These are phyloP conservation scores for Luffa aegyptiaca DNA, from an alignment of 306 rosid species.

Conservation along the genomic window DNA sequence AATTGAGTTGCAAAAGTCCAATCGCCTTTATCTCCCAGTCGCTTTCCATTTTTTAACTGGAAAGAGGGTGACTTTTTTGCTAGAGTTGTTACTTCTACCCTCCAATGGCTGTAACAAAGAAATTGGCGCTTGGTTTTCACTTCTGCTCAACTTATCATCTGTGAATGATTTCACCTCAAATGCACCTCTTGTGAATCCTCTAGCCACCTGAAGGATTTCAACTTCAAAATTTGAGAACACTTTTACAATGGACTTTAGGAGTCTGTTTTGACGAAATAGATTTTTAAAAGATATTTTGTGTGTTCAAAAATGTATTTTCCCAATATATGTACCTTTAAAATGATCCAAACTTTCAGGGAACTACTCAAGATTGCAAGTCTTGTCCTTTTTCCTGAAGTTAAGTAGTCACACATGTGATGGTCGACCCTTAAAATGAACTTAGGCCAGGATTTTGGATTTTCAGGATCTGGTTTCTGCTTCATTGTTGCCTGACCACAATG, in stretches of 20 bases:
- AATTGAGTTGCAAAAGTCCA: not conserved
- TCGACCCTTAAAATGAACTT: conserved; percentile 77
- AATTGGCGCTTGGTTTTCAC: conserved; percentile 41
- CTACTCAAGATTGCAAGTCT: conserved; percentile 82
- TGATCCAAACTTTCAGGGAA: conserved; percentile 92
- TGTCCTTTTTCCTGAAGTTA: conserved; percentile 78
- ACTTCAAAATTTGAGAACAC: not conserved
- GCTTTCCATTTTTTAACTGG: conserved; percentile 64
- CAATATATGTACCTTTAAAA: conserved; percentile 51
- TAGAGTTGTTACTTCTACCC: conserved; percentile 27
- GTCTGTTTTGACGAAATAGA: not conserved
- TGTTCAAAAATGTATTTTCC: not conserved
- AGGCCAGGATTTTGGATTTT: conserved; percentile 84
- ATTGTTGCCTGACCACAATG: conserved; percentile 49
- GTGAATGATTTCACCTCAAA: conserved; percentile 62
- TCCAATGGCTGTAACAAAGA: conserved; percentile 49
- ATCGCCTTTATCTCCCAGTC: conserved; percentile 31
- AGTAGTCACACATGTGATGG: conserved; percentile 69
- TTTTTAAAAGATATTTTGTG: not conserved
- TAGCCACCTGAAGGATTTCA: conserved; percentile 59
- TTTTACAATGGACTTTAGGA: not conserved
- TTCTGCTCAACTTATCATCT: conserved; percentile 44
- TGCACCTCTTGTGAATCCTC: conserved; percentile 82
- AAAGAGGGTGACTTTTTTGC: conserved; percentile 45
- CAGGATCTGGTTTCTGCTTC: conserved; percentile 52